Conservation (phyloP, 352 stramenopile species). For the Pythium volutum region DNA sequence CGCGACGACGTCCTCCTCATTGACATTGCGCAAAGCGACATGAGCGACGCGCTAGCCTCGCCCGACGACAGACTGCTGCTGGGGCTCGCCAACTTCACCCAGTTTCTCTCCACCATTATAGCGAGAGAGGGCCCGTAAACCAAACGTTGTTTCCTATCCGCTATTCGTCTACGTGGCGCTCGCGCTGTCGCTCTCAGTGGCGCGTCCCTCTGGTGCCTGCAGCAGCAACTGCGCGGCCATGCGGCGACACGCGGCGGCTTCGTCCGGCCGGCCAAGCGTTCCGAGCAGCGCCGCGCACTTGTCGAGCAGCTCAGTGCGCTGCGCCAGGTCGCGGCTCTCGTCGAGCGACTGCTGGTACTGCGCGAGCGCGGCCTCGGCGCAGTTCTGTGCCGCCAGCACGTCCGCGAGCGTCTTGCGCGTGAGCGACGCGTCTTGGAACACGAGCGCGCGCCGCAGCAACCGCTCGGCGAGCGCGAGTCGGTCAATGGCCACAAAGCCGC, state of each 20-base stretch:
- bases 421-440: slow-evolving; percentile 67
- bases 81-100: slow-evolving; percentile 58
- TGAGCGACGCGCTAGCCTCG: slow-evolving; percentile 43
- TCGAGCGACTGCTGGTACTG: slow-evolving; percentile 68
- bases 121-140: background rate
- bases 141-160: background rate
- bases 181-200: background rate
- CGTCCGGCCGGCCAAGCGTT: slow-evolving; percentile 67
- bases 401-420: slow-evolving; percentile 77
- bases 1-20: slow-evolving; percentile 62
- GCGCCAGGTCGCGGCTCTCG: slow-evolving; percentile 30
- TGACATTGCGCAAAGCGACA: slow-evolving; percentile 79
- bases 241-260: slow-evolving; percentile 56
- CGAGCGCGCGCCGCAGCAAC: slow-evolving; percentile 60
- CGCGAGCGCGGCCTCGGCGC: slow-evolving; percentile 61
- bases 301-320: slow-evolving; percentile 52
- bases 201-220: slow-evolving; percentile 1
- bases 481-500: slow-evolving; percentile 73
- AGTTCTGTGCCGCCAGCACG: slow-evolving; percentile 77
- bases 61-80: slow-evolving; percentile 67
- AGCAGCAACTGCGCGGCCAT: slow-evolving; percentile 53
- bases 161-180: background rate
- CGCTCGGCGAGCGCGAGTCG: slow-evolving; percentile 69
- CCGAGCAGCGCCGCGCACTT: slow-evolving; percentile 60
- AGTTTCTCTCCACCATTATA: slow-evolving; percentile 37